phyloP scores from a whole-genome alignment of 2,329 filamentous ascomycete genomes.

The Neonectria sp. region DNA sequence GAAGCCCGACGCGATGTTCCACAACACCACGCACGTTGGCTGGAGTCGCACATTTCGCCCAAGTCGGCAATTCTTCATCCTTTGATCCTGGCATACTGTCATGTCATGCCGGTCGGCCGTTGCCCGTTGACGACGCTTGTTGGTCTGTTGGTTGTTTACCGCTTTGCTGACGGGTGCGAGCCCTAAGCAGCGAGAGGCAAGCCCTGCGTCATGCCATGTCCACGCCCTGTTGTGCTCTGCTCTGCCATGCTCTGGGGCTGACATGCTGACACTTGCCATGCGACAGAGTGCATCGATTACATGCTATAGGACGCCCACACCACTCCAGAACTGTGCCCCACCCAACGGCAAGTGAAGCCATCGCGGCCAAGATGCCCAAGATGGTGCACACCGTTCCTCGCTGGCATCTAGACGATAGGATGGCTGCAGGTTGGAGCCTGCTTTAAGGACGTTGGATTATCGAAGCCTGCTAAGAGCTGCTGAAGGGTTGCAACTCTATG shows the following conservation, averaged over 20 bases:
- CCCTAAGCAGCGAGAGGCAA: slow-evolving; percentile 2
- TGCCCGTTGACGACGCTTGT: background rate
- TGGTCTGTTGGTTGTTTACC: background rate
- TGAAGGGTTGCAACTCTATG: background rate
- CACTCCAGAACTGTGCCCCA: slow-evolving; percentile 7
- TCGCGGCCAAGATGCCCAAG: slow-evolving; percentile 7
- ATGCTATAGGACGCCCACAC: slow-evolving; percentile 5
- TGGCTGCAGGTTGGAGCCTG: background rate
- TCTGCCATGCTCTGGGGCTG: slow-evolving; percentile 15
- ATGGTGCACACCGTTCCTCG: slow-evolving; percentile 10
- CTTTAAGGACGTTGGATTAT: background rate
- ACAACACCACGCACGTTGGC: slow-evolving; percentile 20
- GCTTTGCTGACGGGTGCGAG: slow-evolving; percentile 19
- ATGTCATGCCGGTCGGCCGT: slow-evolving; percentile 14
- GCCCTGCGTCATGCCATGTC: slow-evolving; percentile 10
- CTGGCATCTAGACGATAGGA: background rate
- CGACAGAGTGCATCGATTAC: slow-evolving; percentile 11
- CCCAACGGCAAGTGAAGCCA: slow-evolving; percentile 20
- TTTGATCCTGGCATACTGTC: slow-evolving; percentile 7
- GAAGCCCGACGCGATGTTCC: slow-evolving; percentile 25
- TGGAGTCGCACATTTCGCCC: slow-evolving; percentile 1
- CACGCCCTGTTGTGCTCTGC: background rate
- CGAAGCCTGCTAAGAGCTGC: background rate
- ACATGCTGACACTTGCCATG: slow-evolving; percentile 28
- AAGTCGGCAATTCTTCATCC: slow-evolving; percentile 1